Evolutionary conservation across 2,329 filamentous ascomycete species (phyloP).

Genomic region (Phyllosticta citribraziliensis): DNA sequence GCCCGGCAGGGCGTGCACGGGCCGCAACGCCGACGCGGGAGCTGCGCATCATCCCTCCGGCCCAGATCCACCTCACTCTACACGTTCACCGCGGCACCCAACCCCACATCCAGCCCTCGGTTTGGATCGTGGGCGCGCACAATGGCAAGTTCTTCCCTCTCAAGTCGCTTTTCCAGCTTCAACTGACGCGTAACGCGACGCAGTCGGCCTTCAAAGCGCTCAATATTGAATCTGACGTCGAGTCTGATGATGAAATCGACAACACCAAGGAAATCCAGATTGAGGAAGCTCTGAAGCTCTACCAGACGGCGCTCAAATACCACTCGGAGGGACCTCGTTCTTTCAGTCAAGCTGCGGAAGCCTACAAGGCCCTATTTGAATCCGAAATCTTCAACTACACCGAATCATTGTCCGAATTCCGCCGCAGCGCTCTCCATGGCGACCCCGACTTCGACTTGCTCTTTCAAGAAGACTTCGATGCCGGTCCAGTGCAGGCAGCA

Average conservation of each 20-base stretch:
- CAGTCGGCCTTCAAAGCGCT: constrained; percentile 65
- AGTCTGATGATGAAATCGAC: constrained; percentile 82
- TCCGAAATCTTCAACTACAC: constrained; percentile 93
- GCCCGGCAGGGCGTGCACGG: not conserved
- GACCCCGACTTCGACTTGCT: constrained; percentile 33
- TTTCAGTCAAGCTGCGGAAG: constrained; percentile 65
- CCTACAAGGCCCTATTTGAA: constrained; percentile 75
- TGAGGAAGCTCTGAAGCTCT: constrained; percentile 91
- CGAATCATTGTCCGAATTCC: constrained; percentile 77
- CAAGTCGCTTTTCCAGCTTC: not conserved
- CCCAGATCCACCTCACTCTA: not conserved
- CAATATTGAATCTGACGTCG: constrained; percentile 90
- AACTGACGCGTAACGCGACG: not conserved
- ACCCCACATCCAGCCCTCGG: not conserved
- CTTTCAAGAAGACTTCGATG: constrained; percentile 28
- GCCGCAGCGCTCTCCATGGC: constrained; percentile 52
- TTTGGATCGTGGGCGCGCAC: not conserved
- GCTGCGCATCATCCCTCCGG: not conserved
- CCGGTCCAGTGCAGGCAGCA: constrained; percentile 36
- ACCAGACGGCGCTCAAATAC: constrained; percentile 81
- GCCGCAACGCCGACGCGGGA: not conserved
- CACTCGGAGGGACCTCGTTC: constrained; percentile 76
- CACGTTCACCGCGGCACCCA: not conserved
- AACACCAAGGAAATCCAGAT: constrained; percentile 95
- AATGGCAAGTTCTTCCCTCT: not conserved